Conservation (phyloP, 2,329 filamentous ascomycete species). For the Acarospora socialis region DNA sequence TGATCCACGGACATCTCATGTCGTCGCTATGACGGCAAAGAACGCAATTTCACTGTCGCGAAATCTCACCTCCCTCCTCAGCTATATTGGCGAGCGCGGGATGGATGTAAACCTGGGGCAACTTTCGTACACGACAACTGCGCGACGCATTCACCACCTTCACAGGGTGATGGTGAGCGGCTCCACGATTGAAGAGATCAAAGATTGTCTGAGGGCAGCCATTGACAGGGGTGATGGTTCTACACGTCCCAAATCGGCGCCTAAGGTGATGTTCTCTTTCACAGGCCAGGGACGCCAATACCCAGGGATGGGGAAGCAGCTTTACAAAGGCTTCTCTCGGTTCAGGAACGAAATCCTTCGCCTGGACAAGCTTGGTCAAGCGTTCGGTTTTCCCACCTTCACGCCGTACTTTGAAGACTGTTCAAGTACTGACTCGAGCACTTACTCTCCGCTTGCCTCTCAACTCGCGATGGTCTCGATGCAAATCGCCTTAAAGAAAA, state of each 20-base stretch:
- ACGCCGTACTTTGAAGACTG: too few species aligned
- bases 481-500: constrained; percentile 26
- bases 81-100: constrained; percentile 1
- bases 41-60: constrained; percentile 14
- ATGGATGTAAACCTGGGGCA: constrained; percentile 7
- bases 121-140: constrained; percentile 11
- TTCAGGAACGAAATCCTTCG: constrained; percentile 22
- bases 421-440: too few species aligned
- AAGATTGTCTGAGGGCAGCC: constrained; percentile 1
- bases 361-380: constrained; percentile 23
- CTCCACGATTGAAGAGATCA: background rate
- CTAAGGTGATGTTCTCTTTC: constrained; percentile 23
- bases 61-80: constrained; percentile 13
- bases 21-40: constrained; percentile 19
- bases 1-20: constrained; percentile 16
- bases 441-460: constrained; percentile 20
- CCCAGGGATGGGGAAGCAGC: constrained; percentile 23
- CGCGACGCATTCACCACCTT: constrained; percentile 43
- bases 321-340: constrained; percentile 20
- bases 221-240: too few species aligned
- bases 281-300: constrained; percentile 28
- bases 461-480: constrained; percentile 26
- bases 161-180: constrained; percentile 36
- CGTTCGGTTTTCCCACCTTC: constrained; percentile 14
- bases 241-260: too few species aligned